A percentile compares a stretch with the other conserved stretches of the same genome.
These are phyloP conservation scores for Picochlorum sp. DNA, from an alignment of 139 green algal genomes.

Conservation along the genomic window DNA sequence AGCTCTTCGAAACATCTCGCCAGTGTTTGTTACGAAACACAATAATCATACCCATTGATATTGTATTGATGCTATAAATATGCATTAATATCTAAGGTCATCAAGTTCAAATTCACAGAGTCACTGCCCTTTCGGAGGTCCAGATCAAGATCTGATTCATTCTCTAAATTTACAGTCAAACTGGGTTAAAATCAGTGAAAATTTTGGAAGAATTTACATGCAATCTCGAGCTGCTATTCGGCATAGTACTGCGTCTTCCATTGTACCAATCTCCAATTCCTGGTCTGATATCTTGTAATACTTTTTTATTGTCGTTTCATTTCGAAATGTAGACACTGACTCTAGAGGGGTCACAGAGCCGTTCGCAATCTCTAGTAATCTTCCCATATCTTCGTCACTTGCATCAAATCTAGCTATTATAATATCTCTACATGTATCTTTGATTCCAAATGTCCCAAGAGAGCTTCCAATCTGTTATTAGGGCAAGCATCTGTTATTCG, in stretches of 20 bases:
- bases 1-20: no score
- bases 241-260: slow-evolving; percentile 23
- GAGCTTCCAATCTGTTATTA: slow-evolving; percentile 43
- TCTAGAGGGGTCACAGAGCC: slow-evolving; percentile 4
- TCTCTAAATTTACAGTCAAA: no score
- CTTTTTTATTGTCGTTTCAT: slow-evolving; percentile 20
- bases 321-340: not conserved
- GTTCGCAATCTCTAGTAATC: slow-evolving; percentile 2
- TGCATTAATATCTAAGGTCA: no score
- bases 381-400: slow-evolving; percentile 21
- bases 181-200: no score
- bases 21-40: no score
- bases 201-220: no score
- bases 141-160: no score
- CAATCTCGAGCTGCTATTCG: slow-evolving; percentile 30
- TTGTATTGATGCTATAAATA: no score
- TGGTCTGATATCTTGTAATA: slow-evolving; percentile 26
- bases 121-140: no score
- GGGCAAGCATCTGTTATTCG: slow-evolving; percentile 35
- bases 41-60: no score
- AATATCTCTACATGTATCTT: slow-evolving; percentile 20
- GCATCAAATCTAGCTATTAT: slow-evolving; percentile 47
- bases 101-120: no score
- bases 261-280: slow-evolving; percentile 28
- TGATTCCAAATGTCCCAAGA: slow-evolving; percentile 42